These are phyloP conservation scores for Artemisia princeps DNA, from an alignment of 140 eudicot genomes.

Conservation along the genomic window DNA sequence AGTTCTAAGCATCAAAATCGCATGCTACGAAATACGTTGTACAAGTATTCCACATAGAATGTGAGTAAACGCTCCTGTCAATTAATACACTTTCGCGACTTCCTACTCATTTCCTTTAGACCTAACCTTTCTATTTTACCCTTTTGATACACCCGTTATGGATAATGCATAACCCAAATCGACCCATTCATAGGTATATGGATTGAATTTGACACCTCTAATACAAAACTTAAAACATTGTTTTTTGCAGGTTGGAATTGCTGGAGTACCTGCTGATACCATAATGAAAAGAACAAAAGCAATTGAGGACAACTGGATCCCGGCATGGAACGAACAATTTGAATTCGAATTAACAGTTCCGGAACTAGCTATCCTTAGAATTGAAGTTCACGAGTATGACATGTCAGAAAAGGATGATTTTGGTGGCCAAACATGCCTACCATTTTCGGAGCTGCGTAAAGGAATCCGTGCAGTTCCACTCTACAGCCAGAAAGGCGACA, in stretches of 20 bases:
- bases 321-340: constrained; percentile 76
- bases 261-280: constrained; percentile 72
- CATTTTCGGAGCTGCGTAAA: constrained; percentile 66
- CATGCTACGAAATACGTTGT: neutral
- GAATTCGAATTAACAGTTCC: constrained; percentile 71
- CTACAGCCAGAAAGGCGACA: constrained; percentile 48
- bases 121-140: neutral
- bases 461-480: constrained; percentile 90
- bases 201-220: neutral
- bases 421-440: constrained; percentile 86
- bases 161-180: neutral
- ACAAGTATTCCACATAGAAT: neutral
- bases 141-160: neutral
- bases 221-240: neutral
- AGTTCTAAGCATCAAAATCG: neutral
- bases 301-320: constrained; percentile 80
- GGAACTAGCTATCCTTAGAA: constrained; percentile 75
- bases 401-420: constrained; percentile 85
- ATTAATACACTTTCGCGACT: neutral
- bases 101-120: no score
- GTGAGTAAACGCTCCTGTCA: neutral
- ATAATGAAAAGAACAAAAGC: constrained; percentile 75
- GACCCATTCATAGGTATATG: neutral
- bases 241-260: constrained; percentile 63
- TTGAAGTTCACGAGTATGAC: constrained; percentile 87